phyloP scores from a whole-genome alignment of 1,284 basidiomycete species.

The Ceratobasidium sp. region DNA sequence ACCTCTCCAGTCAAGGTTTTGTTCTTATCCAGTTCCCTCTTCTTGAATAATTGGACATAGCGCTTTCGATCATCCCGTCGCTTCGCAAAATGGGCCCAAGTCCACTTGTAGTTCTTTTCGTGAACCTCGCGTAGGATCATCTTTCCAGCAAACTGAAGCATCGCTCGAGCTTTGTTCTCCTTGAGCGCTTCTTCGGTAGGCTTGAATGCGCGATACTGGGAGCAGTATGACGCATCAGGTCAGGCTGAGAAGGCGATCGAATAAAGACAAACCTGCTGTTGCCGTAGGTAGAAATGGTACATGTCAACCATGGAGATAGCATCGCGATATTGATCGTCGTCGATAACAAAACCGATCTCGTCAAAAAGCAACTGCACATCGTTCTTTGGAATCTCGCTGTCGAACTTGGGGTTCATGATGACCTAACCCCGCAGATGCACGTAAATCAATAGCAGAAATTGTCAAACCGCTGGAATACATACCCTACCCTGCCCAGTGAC shows the following conservation, averaged over 20 bases:
- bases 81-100: conserved; percentile 92
- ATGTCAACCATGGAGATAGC: conserved; percentile 94
- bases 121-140: conserved; percentile 91
- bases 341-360: conserved; percentile 93
- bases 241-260: neutral
- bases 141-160: conserved; percentile 84
- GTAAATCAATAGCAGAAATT: neutral
- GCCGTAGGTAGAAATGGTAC: conserved; percentile 96
- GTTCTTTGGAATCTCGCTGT: conserved; percentile 83
- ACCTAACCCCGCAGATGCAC: conserved; percentile 63
- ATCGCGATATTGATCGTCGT: conserved; percentile 96
- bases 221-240: conserved; percentile 14
- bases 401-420: conserved; percentile 84
- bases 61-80: conserved; percentile 85
- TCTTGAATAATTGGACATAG: conserved; percentile 92
- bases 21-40: conserved; percentile 63
- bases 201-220: conserved; percentile 85
- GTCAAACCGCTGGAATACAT: conserved; percentile 53
- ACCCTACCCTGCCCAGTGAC: conserved; percentile 95
- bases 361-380: conserved; percentile 94
- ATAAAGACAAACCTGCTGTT: conserved; percentile 75
- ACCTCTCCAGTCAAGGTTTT: conserved; percentile 69
- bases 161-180: conserved; percentile 76
- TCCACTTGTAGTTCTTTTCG: conserved; percentile 88
- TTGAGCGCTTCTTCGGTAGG: conserved; percentile 74